Evolutionary conservation across 2,329 filamentous ascomycete genomes (phyloP).

Genomic region (Corynespora cassiicola): DNA sequence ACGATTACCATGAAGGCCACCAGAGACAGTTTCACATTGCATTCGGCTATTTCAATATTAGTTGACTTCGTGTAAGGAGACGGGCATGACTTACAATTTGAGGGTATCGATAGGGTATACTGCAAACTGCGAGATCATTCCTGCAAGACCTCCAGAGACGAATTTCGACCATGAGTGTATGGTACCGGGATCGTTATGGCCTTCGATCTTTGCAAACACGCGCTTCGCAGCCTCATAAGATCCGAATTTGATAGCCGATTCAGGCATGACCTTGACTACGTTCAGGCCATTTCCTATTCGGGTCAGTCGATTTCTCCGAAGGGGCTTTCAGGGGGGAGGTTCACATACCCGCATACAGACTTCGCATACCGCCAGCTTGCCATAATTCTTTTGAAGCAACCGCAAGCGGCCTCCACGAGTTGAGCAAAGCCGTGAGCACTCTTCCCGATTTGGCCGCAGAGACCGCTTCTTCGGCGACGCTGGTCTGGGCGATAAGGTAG

Average conservation of each 20-base stretch:
- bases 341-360: conserved; percentile 85
- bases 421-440: conserved; percentile 68
- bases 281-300: conserved; percentile 88
- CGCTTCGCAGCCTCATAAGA: conserved; percentile 96
- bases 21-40: conserved; percentile 92
- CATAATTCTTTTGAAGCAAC: conserved; percentile 81
- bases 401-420: conserved; percentile 72
- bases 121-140: conserved; percentile 93
- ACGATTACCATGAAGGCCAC: conserved; percentile 80
- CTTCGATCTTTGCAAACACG: conserved; percentile 83
- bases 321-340: too few species aligned
- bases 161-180: conserved; percentile 90
- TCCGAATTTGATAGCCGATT: conserved; percentile 97
- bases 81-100: conserved; percentile 64
- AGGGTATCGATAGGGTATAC: conserved; percentile 93
- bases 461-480: conserved; percentile 64
- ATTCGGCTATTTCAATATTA: conserved; percentile 65
- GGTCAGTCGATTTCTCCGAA: too few species aligned
- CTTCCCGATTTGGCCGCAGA: conserved; percentile 74
- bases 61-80: conserved; percentile 8
- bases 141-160: conserved; percentile 82
- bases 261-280: conserved; percentile 97
- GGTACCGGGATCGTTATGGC: conserved; percentile 78
- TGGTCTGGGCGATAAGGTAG: conserved; percentile 92
- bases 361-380: conserved; percentile 82